Base-by-base conservation (phyloP, 192 early-diverging fungal genomes). In the Globomyces pollinis-pini region DNA sequence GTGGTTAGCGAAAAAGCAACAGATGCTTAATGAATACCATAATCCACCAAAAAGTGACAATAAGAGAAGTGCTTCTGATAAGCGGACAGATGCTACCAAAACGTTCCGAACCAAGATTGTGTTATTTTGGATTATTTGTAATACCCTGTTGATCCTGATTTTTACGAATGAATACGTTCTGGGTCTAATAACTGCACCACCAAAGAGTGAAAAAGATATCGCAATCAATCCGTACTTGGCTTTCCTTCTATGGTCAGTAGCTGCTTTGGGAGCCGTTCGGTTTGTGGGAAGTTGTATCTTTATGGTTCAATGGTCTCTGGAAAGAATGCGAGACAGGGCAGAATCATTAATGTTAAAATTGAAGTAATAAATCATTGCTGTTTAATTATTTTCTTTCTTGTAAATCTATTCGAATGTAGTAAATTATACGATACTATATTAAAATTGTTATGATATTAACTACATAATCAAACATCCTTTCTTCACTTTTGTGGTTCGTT, bases 221-320 rank as follows among this genome's bases (percentile, higher is more conserved):
- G 35, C 35, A 13, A 44, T 36, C 21, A 71, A 71, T 50, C 43
- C 65, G 7, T 71, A 52, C 43, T 54, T 71, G 24, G 64, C 69
- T 6, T 67, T 71, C 34, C 45, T 64, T 12, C 41, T 71, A 31
- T 94, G 88, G 87, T 78, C 78, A 28, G 88, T 94, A 12, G 81
- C 86, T 2, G 81, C 63, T 0, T 66, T 94, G 59, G 68, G 81
- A 20, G 69, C 80, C 0, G 67, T 91, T 43, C 74, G 91, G 44
- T 91, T 91, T 69, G 53, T 87, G 21, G 91, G 91, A 6, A 81
- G 82, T 58, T 56, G 62, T 56, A 64, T 65, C 16, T 72, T 61
- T 38, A 47, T 23, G n/a, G n/a, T n/a, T n/a, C n/a, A n/a, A n/a
- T n/a, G n/a, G n/a, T n/a, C n/a, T n/a, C n/a, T n/a, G n/a, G n/a